Conservation (phyloP, 345 rosid genomes). For the Trapa incisa region DNA sequence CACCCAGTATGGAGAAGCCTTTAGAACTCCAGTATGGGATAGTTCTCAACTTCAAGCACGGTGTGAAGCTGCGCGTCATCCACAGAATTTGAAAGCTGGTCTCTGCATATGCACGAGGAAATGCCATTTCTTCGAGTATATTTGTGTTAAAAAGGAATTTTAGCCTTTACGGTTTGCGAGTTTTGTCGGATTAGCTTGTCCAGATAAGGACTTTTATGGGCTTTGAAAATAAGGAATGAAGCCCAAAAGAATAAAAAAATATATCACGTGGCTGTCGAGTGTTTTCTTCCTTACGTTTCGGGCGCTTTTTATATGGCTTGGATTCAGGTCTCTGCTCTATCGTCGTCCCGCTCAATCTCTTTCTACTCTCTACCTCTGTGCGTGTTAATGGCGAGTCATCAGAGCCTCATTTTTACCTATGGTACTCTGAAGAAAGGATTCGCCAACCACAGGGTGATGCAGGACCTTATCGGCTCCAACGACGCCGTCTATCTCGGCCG, state of each 20-base stretch:
- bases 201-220: too few species aligned
- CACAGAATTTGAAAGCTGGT: slow-evolving; percentile 23
- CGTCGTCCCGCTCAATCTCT: not conserved
- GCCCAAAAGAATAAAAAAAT: not conserved
- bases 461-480: slow-evolving; percentile 12
- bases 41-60: slow-evolving; percentile 71
- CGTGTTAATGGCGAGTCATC: slow-evolving; percentile 12
- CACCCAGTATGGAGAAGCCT: slow-evolving; percentile 75
- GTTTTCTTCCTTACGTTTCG: not conserved
- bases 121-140: too few species aligned
- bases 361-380: not conserved
- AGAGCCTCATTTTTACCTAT: slow-evolving; percentile 36
- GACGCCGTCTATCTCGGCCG: slow-evolving; percentile 40
- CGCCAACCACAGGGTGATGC: slow-evolving; percentile 15
- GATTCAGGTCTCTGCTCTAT: not conserved
- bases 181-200: too few species aligned
- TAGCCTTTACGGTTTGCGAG: not conserved
- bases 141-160: not conserved
- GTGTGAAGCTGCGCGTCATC: slow-evolving; percentile 56
- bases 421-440: slow-evolving; percentile 53
- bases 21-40: slow-evolving; percentile 63
- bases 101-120: not conserved
- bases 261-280: not conserved
- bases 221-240: not conserved
- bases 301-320: not conserved